Conservation (phyloP, 148 eudicot genomes). For the Rhododendron henanense region DNA sequence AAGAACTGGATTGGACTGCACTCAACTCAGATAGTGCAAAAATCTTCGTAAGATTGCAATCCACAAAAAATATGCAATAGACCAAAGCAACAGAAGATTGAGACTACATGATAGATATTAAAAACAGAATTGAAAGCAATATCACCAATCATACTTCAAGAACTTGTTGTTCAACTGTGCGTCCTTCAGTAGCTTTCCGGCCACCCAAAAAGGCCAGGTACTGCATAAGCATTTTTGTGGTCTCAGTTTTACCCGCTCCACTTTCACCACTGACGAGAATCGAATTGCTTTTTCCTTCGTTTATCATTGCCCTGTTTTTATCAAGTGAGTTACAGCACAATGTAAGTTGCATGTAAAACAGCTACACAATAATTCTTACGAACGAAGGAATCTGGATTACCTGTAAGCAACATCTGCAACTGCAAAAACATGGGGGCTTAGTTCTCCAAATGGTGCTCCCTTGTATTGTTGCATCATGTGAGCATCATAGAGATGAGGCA, state of each 20-base stretch:
- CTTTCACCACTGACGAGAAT: conserved; percentile 96
- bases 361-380: not conserved
- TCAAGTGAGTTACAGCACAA: conserved; percentile 7
- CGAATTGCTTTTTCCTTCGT: conserved; percentile 88
- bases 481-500: conserved; percentile 80
- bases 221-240: conserved; percentile 97
- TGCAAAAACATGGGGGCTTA: conserved; percentile 98
- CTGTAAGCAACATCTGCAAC: conserved; percentile 96
- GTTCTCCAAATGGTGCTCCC: conserved; percentile 88
- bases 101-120: not conserved
- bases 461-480: conserved; percentile 99
- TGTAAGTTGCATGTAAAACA: not conserved
- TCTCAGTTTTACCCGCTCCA: conserved; percentile 99
- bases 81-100: not conserved
- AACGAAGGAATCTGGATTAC: conserved; percentile 30
- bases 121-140: not conserved
- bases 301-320: conserved; percentile 77
- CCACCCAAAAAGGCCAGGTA: conserved; percentile 96
- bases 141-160: conserved; percentile 61
- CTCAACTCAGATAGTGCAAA: conserved; percentile 15
- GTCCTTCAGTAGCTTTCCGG: conserved; percentile 88
- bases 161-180: conserved; percentile 98
- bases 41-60: conserved; percentile 3
- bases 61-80: not conserved
- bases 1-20: conserved; percentile 99